Percentiles rank a stretch among this genome's conserved stretches.
Evolutionary conservation across 2,329 filamentous ascomycete genomes (phyloP).

Genomic region (Talaromyces islandicus): DNA sequence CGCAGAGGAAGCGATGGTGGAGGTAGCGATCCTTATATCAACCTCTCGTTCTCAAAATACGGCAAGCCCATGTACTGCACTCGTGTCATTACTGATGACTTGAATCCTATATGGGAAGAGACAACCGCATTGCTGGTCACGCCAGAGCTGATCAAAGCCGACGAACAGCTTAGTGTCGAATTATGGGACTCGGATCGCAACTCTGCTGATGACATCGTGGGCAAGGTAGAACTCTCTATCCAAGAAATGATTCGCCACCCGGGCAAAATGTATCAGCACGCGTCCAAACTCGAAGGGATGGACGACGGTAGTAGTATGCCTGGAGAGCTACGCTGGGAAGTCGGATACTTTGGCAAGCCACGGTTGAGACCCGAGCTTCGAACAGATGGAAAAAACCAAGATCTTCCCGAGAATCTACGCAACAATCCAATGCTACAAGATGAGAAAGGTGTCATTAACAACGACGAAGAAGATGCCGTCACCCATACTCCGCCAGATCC

Average conservation of each 20-base stretch:
- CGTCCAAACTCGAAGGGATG: constrained; percentile 75
- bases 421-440: constrained; percentile 76
- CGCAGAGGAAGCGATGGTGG: constrained; percentile 73
- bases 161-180: constrained; percentile 89
- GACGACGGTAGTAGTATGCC: constrained; percentile 85
- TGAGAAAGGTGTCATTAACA: constrained; percentile 73
- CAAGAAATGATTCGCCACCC: constrained; percentile 94
- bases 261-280: constrained; percentile 84
- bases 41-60: constrained; percentile 90
- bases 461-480: constrained; percentile 72
- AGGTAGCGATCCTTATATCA: constrained; percentile 93
- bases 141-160: constrained; percentile 81
- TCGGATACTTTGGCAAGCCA: constrained; percentile 90
- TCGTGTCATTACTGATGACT: constrained; percentile 86
- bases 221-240: constrained; percentile 88
- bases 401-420: constrained; percentile 66
- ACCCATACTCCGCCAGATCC: constrained; percentile 88
- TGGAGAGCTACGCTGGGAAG: constrained; percentile 90
- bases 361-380: constrained; percentile 77
- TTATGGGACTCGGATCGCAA: constrained; percentile 94
- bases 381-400: constrained; percentile 78
- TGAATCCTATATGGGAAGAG: constrained; percentile 91
- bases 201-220: constrained; percentile 89
- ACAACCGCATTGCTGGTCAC: constrained; percentile 79
- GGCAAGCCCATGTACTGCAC: constrained; percentile 98